Percentiles rank a stretch among this genome's conserved stretches.
phyloP scores from a whole-genome alignment of 2,329 filamentous ascomycete species.

The Nothophoma quercina region DNA sequence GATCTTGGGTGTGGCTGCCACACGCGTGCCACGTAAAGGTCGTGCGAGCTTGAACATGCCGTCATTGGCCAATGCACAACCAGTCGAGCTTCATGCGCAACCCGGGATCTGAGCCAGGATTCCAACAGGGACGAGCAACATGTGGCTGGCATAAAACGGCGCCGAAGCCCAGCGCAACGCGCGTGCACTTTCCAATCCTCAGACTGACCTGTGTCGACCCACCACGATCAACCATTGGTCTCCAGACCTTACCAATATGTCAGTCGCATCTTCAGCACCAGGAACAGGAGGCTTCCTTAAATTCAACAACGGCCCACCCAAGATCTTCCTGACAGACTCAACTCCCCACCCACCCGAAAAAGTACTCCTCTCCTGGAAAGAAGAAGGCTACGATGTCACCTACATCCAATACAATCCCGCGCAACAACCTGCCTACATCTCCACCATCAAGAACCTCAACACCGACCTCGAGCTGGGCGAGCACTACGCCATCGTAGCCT shows the following conservation, averaged over 20 bases:
- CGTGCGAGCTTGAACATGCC: conserved; percentile 12
- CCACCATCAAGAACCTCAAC: conserved; percentile 46
- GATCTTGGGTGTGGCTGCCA: neutral
- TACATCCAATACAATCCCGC: conserved; percentile 47
- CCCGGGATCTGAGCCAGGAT: conserved; percentile 25
- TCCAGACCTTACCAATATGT: conserved; percentile 26
- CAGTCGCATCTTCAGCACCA: conserved; percentile 35
- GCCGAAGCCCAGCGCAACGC: conserved; percentile 9
- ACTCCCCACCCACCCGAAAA: conserved; percentile 48
- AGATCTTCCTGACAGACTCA: conserved; percentile 51
- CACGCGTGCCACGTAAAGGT: conserved; percentile 7
- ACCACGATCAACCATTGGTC: too few species aligned
- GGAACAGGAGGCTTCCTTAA: conserved; percentile 43
- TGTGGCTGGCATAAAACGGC: conserved; percentile 16
- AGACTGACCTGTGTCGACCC: too few species aligned
- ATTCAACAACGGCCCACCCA: conserved; percentile 48
- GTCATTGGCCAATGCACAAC: conserved; percentile 12
- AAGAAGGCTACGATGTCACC: conserved; percentile 53
- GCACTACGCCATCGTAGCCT: conserved; percentile 48
- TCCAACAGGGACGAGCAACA: conserved; percentile 17
- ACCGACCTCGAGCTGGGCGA: conserved; percentile 51
- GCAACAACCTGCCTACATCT: conserved; percentile 40
- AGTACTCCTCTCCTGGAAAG: conserved; percentile 50
- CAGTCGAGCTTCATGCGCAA: conserved; percentile 16
- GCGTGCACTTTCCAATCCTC: conserved; percentile 2